Conservation (phyloP, 257 asterid genomes). For the Solanum sitiens region DNA sequence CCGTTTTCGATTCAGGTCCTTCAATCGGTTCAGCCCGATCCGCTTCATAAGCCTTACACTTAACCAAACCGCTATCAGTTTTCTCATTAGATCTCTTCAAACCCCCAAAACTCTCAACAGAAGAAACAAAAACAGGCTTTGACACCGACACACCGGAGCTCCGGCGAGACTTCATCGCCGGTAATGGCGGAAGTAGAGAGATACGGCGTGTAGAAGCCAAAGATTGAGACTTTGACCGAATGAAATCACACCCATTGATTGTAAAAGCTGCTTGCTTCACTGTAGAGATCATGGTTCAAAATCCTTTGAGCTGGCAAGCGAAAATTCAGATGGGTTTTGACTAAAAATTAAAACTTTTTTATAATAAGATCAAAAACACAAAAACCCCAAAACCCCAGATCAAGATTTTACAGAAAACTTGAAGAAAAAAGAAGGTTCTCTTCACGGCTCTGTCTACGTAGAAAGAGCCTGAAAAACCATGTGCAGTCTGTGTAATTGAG, state of each 20-base stretch:
- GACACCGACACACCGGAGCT: constrained; percentile 16
- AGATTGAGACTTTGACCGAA: constrained; percentile 14
- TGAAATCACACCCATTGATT: constrained; percentile 25
- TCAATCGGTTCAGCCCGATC: constrained; percentile 52
- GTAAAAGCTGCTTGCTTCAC: constrained; percentile 31
- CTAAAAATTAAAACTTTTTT: neutral
- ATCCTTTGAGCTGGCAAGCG: neutral
- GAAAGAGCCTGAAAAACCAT: neutral
- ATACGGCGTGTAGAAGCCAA: constrained; percentile 3
- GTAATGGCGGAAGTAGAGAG: constrained; percentile 17
- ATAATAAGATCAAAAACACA: neutral
- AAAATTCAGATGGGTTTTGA: neutral
- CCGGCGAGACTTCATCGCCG: constrained; percentile 12
- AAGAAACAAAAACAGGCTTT: constrained; percentile 42
- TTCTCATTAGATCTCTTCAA: constrained; percentile 1
- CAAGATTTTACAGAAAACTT: neutral
- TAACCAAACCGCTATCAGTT: constrained; percentile 16
- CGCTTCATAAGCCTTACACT: constrained; percentile 70
- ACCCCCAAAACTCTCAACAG: constrained; percentile 4
- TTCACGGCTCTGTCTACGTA: neutral
- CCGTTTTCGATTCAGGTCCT: constrained; percentile 24
- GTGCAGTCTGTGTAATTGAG: neutral
- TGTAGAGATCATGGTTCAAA: constrained; percentile 51
- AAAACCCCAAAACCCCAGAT: neutral
- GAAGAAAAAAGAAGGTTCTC: neutral